A percentile compares a stretch with the other conserved stretches of the same genome.
These are phyloP conservation scores for Candida dendrica DNA, from an alignment of 805 yeast species.

Conservation along the genomic window DNA sequence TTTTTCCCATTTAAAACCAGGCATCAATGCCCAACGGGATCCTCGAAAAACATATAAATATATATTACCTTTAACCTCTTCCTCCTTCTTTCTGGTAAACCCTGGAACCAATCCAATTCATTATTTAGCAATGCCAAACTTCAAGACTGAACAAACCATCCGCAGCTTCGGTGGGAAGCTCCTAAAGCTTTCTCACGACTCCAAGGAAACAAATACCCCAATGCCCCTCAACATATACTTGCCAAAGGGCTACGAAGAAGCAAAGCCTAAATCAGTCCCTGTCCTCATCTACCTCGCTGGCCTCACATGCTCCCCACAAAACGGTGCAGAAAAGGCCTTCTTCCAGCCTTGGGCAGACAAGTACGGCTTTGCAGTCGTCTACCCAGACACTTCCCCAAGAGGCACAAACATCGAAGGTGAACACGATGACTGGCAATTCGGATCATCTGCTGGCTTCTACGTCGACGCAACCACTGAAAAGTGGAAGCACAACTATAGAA, in stretches of 20 bases:
- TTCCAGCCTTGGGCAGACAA: conserved; percentile 74
- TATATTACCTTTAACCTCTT: too few relatives aligned
- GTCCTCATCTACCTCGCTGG: conserved; percentile 80
- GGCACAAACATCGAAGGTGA: conserved; percentile 76
- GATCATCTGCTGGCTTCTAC: conserved; percentile 93
- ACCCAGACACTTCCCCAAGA: conserved; percentile 96
- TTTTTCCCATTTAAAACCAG: too few relatives aligned
- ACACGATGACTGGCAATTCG: conserved; percentile 82
- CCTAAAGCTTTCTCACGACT: conserved; percentile 67
- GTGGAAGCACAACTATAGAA: conserved; percentile 66
- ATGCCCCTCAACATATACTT: conserved; percentile 84
- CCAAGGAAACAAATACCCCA: conserved; percentile 52
- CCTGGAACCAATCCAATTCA: too few relatives aligned
- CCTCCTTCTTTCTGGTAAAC: too few relatives aligned
- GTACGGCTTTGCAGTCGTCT: conserved; percentile 80
- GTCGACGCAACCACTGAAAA: conserved; percentile 74
- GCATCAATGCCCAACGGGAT: too few relatives aligned
- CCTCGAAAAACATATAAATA: too few relatives aligned
- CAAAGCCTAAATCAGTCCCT: conserved; percentile 43
- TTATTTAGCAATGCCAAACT: conserved; percentile 8
- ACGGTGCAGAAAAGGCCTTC: conserved; percentile 89
- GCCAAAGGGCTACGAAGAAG: conserved; percentile 44
- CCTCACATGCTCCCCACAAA: conserved; percentile 87
- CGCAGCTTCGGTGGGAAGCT: conserved; percentile 68
- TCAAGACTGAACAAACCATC: conserved; percentile 20